phyloP scores from a whole-genome alignment of 1,284 basidiomycete species.

The Tilletia horrida region DNA sequence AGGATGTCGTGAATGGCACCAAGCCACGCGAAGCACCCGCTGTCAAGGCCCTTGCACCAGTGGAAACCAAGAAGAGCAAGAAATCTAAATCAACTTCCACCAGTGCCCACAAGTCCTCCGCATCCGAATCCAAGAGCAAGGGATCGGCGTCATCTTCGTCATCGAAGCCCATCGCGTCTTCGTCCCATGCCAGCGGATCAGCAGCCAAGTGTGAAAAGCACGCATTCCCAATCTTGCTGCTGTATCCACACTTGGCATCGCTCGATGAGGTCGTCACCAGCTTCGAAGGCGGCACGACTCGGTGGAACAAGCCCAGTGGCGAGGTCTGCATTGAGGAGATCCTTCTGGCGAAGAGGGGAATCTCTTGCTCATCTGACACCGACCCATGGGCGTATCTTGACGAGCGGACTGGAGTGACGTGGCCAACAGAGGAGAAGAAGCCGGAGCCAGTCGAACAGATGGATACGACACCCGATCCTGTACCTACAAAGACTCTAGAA shows the following conservation, averaged over 20 bases:
- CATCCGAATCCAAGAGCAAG: slow-evolving; percentile 14
- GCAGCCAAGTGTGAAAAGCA: slow-evolving; percentile 36
- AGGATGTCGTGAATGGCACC: slow-evolving; percentile 21
- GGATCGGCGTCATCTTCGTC: background rate
- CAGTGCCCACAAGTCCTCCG: background rate
- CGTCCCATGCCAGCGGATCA: slow-evolving; percentile 5
- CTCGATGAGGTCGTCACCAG: slow-evolving; percentile 17
- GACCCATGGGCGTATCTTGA: slow-evolving; percentile 50
- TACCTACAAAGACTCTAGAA: background rate
- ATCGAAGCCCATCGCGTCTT: background rate
- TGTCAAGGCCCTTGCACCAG: background rate
- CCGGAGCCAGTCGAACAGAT: background rate
- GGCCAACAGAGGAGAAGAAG: slow-evolving; percentile 29
- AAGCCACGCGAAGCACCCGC: slow-evolving; percentile 22
- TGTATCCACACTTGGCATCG: slow-evolving; percentile 36
- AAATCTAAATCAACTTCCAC: background rate
- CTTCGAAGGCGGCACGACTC: background rate
- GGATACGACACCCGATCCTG: background rate
- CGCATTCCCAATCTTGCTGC: slow-evolving; percentile 35
- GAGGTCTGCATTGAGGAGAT: slow-evolving; percentile 47
- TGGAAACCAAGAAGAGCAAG: slow-evolving; percentile 16
- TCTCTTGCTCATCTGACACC: slow-evolving; percentile 20
- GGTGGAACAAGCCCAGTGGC: slow-evolving; percentile 18
- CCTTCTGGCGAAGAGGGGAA: slow-evolving; percentile 26
- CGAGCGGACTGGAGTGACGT: slow-evolving; percentile 35